These are phyloP conservation scores for Tulasnella calospora DNA, from an alignment of 768 basidiomycete species.

Conservation along the genomic window DNA sequence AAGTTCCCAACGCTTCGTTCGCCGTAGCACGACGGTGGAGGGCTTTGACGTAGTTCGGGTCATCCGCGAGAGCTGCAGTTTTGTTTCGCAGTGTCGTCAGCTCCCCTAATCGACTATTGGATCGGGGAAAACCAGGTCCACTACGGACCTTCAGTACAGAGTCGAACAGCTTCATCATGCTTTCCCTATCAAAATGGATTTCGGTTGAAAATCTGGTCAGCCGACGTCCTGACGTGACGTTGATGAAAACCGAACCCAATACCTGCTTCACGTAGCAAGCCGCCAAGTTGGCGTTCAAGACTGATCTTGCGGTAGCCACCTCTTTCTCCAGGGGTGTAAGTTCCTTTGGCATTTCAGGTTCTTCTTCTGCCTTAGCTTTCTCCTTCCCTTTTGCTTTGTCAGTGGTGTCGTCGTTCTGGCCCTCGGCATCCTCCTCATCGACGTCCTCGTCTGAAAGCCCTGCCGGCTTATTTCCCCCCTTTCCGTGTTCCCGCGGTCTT, in stretches of 20 bases:
- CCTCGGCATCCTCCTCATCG: slow-evolving; percentile 6
- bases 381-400: slow-evolving; percentile 31
- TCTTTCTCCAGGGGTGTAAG: slow-evolving; percentile 43
- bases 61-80: slow-evolving; percentile 69
- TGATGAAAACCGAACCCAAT: slow-evolving; percentile 37
- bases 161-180: slow-evolving; percentile 70
- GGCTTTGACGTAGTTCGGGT: slow-evolving; percentile 80
- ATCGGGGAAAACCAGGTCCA: slow-evolving; percentile 28
- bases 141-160: slow-evolving; percentile 65
- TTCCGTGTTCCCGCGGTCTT: slow-evolving; percentile 12
- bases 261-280: slow-evolving; percentile 77
- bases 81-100: slow-evolving; percentile 8
- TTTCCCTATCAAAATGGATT: slow-evolving; percentile 49
- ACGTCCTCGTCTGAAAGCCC: slow-evolving; percentile 22
- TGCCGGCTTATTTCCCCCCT: not conserved
- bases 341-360: slow-evolving; percentile 29
- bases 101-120: not conserved
- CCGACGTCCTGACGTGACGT: not conserved
- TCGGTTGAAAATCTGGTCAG: not conserved
- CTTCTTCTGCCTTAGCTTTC: slow-evolving; percentile 32
- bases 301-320: slow-evolving; percentile 57
- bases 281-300: slow-evolving; percentile 81
- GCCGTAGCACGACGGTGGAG: slow-evolving; percentile 82
- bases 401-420: slow-evolving; percentile 3
- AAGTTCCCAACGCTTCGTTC: slow-evolving; percentile 73